Base-by-base conservation (phyloP, 495 filamentous ascomycete species). In the Penicillium robsamsonii region DNA sequence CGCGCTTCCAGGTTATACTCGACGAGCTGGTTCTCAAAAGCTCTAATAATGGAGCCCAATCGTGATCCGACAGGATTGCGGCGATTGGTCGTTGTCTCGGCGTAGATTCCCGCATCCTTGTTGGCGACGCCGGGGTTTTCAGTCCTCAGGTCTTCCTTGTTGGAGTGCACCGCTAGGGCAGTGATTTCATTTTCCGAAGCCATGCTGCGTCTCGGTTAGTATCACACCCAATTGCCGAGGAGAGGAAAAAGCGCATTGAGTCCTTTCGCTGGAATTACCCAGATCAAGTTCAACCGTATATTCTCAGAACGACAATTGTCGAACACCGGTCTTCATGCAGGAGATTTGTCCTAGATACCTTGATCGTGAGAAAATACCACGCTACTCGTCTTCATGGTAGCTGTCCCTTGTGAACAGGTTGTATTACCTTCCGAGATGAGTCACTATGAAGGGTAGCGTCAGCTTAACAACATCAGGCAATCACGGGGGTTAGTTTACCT, bases 1-100 rank as follows among this genome's bases (percentile, higher is more conserved):
- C 89, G 83, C 22, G 83, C 82, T 67, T 92, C 89, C 35, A 91
- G 74, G 54, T 80, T 80, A 59, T 80, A 81, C 52, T 78, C 75
- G 38, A 79, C 60, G 7, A 82, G 68, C 40, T 73, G 71, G 30
- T 72, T 60, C 65, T 78, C 75, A 52, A 78, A 71, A 17, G 58
- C 56, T 57, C 63, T 65, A 41, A 76, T 41, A 51, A 70, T 62
- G 3, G 67, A 64, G 27, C 70, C 67, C 42, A 78, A 44, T 40
- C 72, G 69, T 8, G 63, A 52, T 12, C 67, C 60, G 30, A 61
- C 47, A 52, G 65, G 63, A 24, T 64, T 62, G n/a, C 56, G 46
- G 24, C 57, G 55, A 46, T 31, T 45, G 17, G 57, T 40, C 5
- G 46, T 38, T 2, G 35, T 60, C 31, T 54, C 55, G 3, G 55